Base-by-base conservation (phyloP, 177 flowering plant species). In the Vitis hybrid region DNA sequence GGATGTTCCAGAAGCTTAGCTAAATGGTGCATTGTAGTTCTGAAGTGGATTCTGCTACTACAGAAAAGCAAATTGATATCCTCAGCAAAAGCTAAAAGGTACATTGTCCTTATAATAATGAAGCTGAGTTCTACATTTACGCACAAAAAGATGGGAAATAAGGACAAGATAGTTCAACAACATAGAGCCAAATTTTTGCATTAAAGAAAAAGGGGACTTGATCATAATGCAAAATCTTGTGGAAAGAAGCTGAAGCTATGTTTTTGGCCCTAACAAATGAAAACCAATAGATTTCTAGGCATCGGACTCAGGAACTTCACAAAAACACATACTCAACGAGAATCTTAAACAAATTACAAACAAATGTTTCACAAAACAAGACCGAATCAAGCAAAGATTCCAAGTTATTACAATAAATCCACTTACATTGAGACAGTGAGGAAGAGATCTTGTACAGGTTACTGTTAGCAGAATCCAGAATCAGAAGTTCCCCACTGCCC, bases 401-500 rank as follows among this genome's bases (percentile, higher is more conserved):
- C 5, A 72, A 18, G 55, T 51, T 56, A 55, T 10, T 5, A 51
- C 19, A 64, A 6, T 10, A 52, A 68, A 71, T 13, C 19, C 31
- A 81, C 97, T 87, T 85, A 95, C 99, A 88, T 26, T 80, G 84
- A 52, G 98, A 91, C 73, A 95, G 78, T 19, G 98, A 89, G 2
- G 90, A 68, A 3, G 94, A 88, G 71, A 93, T 90, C 89, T 73
- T 87, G 81, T 93, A 89, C 53, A 95, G 72, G 77, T 95, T 93
- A 74, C 94, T 95, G 60, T 89, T 93, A 69, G 84, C 88, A 69
- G 97, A 91, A 62, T 95, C 99, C 81, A 95, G 75, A 76, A 95
- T 80, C 69, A 95, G 83, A 80, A 93, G 89, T 81, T 95, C 98
- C 52, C 99, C 99, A 76, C 69, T 79, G 3, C 96, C 83, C 70